These are phyloP conservation scores for Avena sativa DNA, from an alignment of 176 grass and related monocot genomes.

Conservation along the genomic window DNA sequence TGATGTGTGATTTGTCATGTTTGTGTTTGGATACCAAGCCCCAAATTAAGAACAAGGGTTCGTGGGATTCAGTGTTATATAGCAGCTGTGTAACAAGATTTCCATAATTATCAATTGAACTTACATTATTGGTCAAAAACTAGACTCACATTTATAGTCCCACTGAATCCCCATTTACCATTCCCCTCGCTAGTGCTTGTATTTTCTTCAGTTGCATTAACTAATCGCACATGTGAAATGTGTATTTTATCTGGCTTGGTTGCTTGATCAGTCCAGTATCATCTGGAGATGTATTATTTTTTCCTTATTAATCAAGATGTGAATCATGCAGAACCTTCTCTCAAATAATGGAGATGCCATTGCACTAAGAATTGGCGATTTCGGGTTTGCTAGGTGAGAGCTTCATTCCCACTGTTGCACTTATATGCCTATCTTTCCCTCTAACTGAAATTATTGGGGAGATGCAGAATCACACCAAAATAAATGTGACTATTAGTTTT, in stretches of 20 bases:
- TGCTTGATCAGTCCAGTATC: background rate
- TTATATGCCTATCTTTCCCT: background rate
- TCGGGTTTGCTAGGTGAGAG: constrained; percentile 74
- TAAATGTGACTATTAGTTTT: background rate
- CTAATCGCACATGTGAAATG: background rate
- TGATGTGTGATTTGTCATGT: background rate
- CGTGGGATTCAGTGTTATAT: background rate
- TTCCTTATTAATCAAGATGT: constrained; percentile 31
- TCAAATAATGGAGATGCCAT: constrained; percentile 50
- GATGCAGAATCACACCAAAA: background rate
- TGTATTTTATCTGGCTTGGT: constrained; percentile 16
- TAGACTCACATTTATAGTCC: background rate
- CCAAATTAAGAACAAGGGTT: background rate
- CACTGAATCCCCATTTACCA: background rate
- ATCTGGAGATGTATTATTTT: background rate
- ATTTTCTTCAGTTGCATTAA: background rate
- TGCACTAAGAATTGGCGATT: constrained; percentile 73
- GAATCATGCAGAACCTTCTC: constrained; percentile 72
- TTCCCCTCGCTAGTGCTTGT: background rate
- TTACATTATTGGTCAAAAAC: background rate
- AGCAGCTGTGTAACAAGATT: background rate
- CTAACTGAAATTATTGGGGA: background rate
- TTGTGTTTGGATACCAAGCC: constrained; percentile 6
- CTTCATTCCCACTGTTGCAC: background rate
- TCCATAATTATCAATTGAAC: constrained; percentile 5